Percentiles rank a stretch among this genome's conserved stretches.
Evolutionary conservation across 2,329 filamentous ascomycete species (phyloP).

Genomic region (Fonsecaea monophora): DNA sequence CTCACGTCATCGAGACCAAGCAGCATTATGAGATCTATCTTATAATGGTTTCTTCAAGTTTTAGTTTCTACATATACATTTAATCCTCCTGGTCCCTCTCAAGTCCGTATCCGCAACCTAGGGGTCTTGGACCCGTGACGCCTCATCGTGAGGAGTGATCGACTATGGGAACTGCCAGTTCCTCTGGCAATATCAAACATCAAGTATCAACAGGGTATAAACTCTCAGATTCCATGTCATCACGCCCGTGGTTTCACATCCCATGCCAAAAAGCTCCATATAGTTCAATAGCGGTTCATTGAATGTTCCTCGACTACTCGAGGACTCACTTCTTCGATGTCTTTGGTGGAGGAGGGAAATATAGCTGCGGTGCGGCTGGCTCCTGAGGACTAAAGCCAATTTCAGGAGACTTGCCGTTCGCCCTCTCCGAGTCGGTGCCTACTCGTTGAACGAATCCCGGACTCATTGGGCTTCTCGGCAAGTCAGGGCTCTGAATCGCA

Average conservation of each 20-base stretch:
- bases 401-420: constrained; percentile 28
- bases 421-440: constrained; percentile 35
- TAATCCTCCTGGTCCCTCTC: not conserved
- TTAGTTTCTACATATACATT: not conserved
- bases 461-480: constrained; percentile 37
- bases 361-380: constrained; percentile 32
- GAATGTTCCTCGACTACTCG: not conserved
- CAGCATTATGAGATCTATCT: not conserved
- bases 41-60: not conserved
- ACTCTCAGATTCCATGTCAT: not conserved
- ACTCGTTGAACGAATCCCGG: constrained; percentile 38
- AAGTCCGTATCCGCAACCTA: not conserved
- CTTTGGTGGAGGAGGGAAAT: constrained; percentile 37
- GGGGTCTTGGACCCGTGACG: not conserved
- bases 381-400: constrained; percentile 26
- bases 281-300: not conserved
- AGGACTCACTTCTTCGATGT: constrained; percentile 31
- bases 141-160: not conserved
- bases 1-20: too few relatives aligned
- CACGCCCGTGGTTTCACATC: not conserved
- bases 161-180: not conserved
- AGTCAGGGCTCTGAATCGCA: constrained; percentile 36
- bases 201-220: not conserved
- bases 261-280: not conserved
- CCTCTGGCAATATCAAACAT: not conserved